Percentiles rank a stretch among this genome's conserved stretches.
phyloP scores from a whole-genome alignment of 176 grass and related monocot species.

The Oryza australiensis region DNA sequence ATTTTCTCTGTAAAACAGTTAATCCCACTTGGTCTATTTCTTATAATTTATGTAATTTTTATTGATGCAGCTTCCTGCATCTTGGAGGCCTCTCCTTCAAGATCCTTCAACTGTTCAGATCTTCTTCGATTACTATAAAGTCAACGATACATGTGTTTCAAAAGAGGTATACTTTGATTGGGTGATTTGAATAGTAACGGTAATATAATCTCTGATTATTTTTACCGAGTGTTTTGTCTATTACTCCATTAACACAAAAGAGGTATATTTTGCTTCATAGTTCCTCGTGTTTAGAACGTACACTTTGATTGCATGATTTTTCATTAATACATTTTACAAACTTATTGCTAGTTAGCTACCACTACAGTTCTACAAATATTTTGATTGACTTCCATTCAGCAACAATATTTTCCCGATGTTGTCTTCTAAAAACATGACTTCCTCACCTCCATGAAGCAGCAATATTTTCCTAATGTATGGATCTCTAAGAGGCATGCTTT shows the following conservation, averaged over 20 bases:
- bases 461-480: not conserved
- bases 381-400: conserved; percentile 14
- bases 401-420: not conserved
- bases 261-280: not conserved
- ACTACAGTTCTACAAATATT: conserved; percentile 18
- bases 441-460: not conserved
- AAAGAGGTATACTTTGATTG: conserved; percentile 76
- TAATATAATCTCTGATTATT: conserved; percentile 9
- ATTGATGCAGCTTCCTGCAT: conserved; percentile 82
- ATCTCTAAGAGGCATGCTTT: not conserved
- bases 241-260: conserved; percentile 9
- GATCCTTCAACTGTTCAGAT: conserved; percentile 94
- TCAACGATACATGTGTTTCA: conserved; percentile 71
- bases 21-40: not conserved
- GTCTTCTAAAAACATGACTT: conserved; percentile 1
- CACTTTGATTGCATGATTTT: not conserved
- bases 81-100: conserved; percentile 92
- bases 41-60: conserved; percentile 20
- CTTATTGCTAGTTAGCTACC: conserved; percentile 14
- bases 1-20: conserved; percentile 10
- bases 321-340: conserved; percentile 15
- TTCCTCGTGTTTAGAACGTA: conserved; percentile 8
- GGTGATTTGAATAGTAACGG: conserved; percentile 8
- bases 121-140: conserved; percentile 97
- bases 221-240: conserved; percentile 3